Evolutionary conservation across 495 filamentous ascomycete species (phyloP).

Genomic region (Hypoxylon cercidicola): DNA sequence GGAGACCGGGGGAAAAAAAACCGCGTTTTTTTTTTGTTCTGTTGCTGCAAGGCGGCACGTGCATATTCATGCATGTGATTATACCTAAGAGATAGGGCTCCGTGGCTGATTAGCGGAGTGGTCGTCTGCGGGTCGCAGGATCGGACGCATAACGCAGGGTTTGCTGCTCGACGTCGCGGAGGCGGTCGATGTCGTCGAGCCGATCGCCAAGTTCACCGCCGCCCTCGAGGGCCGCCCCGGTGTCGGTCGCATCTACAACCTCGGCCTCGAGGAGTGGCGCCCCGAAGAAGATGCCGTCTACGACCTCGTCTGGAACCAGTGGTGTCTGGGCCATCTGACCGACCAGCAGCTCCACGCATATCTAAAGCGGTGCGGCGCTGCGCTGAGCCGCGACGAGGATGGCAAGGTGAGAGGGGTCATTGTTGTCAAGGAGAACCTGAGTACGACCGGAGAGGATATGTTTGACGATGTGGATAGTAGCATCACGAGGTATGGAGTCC

Average conservation of each 20-base stretch:
- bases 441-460: conserved; percentile 69
- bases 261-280: conserved; percentile 80
- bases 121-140: conserved; percentile 45
- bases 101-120: conserved; percentile 1
- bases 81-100: not conserved
- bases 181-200: conserved; percentile 65
- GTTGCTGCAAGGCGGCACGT: not conserved
- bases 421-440: conserved; percentile 90
- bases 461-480: conserved; percentile 83
- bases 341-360: conserved; percentile 78
- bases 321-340: conserved; percentile 93
- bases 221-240: conserved; percentile 53
- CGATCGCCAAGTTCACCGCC: conserved; percentile 67
- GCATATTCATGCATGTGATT: not conserved
- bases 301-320: conserved; percentile 80
- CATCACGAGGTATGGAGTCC: conserved; percentile 68
- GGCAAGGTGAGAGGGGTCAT: conserved; percentile 62
- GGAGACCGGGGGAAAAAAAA: not conserved
- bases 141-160: conserved; percentile 65
- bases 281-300: conserved; percentile 65
- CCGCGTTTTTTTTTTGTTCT: no score
- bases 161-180: conserved; percentile 54
- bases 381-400: conserved; percentile 56
- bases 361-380: conserved; percentile 67
- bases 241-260: conserved; percentile 73